Evolutionary conservation across 805 yeast genomes (phyloP).

Genomic region (Debaryomyces castellii): DNA sequence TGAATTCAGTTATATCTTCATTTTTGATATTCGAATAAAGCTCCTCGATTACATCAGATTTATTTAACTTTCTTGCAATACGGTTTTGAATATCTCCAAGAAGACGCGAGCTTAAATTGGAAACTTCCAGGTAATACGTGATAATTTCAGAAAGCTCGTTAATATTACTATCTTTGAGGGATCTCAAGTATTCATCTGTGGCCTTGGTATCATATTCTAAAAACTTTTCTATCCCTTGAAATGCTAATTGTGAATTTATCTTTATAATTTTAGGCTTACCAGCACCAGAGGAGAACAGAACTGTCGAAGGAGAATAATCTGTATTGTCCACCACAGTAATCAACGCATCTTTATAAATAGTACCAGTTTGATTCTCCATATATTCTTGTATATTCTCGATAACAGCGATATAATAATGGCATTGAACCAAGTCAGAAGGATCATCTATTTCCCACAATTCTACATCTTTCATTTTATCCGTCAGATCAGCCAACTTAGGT

Average conservation of each 20-base stretch:
- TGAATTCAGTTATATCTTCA: slow-evolving; percentile 25
- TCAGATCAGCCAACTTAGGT: slow-evolving; percentile 13
- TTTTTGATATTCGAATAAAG: slow-evolving; percentile 19
- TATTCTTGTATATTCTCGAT: slow-evolving; percentile 16
- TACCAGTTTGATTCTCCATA: slow-evolving; percentile 11
- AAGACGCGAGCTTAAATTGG: slow-evolving; percentile 22
- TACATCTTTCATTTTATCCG: slow-evolving; percentile 13
- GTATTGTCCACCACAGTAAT: slow-evolving; percentile 38
- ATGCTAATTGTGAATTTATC: slow-evolving; percentile 26
- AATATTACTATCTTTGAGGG: slow-evolving; percentile 34
- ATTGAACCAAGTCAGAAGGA: slow-evolving; percentile 9
- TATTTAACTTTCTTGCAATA: slow-evolving; percentile 11
- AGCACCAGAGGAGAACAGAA: slow-evolving; percentile 19
- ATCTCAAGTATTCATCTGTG: slow-evolving; percentile 26
- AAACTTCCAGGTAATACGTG: slow-evolving; percentile 26
- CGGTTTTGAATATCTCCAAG: slow-evolving; percentile 15
- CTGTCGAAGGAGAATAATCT: slow-evolving; percentile 39
- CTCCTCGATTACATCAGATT: slow-evolving; percentile 13
- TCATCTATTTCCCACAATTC: slow-evolving; percentile 23
- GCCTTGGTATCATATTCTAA: slow-evolving; percentile 30
- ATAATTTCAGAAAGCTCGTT: slow-evolving; percentile 31
- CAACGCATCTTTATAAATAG: slow-evolving; percentile 21
- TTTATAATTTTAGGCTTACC: slow-evolving; percentile 24
- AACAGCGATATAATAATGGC: slow-evolving; percentile 23
- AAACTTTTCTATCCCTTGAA: slow-evolving; percentile 29